phyloP scores from a whole-genome alignment of 139 green algal species.

The Pycnococcus provasolii region DNA sequence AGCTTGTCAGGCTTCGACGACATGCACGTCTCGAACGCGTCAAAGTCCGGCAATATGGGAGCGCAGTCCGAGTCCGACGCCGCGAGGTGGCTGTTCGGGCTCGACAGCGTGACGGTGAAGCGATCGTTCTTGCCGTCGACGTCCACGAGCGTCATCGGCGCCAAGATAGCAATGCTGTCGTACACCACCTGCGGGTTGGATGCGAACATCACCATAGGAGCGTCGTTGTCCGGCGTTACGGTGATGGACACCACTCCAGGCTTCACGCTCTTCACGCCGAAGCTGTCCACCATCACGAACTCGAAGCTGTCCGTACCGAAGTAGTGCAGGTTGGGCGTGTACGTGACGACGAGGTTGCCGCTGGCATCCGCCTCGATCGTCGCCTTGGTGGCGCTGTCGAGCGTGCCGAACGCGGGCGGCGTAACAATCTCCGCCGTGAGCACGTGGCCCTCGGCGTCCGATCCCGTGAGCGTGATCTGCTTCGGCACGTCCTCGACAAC shows the following conservation, averaged over 20 bases:
- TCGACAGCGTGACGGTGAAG: background rate
- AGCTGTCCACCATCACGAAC: background rate
- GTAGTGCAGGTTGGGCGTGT: slow-evolving; percentile 1
- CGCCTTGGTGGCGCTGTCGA: background rate
- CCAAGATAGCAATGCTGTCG: background rate
- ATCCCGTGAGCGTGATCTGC: background rate
- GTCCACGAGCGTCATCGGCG: background rate
- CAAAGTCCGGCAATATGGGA: background rate
- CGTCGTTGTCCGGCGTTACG: slow-evolving; percentile 3
- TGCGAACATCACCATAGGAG: slow-evolving; percentile 1
- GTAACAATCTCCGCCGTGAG: background rate
- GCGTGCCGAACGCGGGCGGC: background rate
- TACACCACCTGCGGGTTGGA: background rate
- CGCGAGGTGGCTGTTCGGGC: background rate
- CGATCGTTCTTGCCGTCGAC: background rate
- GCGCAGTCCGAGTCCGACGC: background rate
- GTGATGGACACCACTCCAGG: slow-evolving; percentile 3
- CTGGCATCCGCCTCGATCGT: background rate
- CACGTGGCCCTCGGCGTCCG: slow-evolving; percentile 1
- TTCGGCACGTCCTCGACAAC: background rate
- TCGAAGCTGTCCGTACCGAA: background rate
- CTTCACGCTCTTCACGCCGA: background rate
- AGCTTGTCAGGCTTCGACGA: background rate
- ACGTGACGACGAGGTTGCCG: background rate
- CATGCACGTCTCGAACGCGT: background rate